phyloP scores from a whole-genome alignment of 768 basidiomycete genomes.

The Serendipita sp. region DNA sequence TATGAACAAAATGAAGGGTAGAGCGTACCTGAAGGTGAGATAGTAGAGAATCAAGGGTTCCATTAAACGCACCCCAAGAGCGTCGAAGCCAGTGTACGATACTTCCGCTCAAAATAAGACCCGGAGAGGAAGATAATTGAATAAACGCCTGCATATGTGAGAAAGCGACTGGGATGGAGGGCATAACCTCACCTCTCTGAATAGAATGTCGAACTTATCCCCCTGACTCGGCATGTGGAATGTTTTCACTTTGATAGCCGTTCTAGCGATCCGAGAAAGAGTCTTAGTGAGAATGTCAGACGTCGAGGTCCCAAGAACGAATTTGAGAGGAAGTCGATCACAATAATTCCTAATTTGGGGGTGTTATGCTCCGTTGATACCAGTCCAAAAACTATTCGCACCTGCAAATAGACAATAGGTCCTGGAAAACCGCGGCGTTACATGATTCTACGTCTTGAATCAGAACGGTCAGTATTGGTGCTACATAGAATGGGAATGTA shows the following conservation, averaged over 20 bases:
- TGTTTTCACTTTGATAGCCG: background rate
- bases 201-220: background rate
- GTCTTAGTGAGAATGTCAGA: background rate
- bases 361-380: background rate
- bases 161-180: background rate
- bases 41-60: background rate
- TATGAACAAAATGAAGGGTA: background rate
- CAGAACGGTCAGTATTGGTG: background rate
- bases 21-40: background rate
- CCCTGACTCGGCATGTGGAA: background rate
- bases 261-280: background rate
- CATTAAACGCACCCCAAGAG: background rate
- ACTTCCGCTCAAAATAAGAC: background rate
- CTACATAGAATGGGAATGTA: background rate
- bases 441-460: background rate
- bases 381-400: background rate
- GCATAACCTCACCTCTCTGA: background rate
- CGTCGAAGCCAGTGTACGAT: background rate
- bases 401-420: slow-evolving; percentile 3
- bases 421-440: background rate
- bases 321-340: background rate
- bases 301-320: background rate
- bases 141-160: background rate
- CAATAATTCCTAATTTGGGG: background rate
- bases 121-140: background rate